These are phyloP conservation scores for Ustilago cynodontis DNA, from an alignment of 1,284 basidiomycete genomes.

Conservation along the genomic window DNA sequence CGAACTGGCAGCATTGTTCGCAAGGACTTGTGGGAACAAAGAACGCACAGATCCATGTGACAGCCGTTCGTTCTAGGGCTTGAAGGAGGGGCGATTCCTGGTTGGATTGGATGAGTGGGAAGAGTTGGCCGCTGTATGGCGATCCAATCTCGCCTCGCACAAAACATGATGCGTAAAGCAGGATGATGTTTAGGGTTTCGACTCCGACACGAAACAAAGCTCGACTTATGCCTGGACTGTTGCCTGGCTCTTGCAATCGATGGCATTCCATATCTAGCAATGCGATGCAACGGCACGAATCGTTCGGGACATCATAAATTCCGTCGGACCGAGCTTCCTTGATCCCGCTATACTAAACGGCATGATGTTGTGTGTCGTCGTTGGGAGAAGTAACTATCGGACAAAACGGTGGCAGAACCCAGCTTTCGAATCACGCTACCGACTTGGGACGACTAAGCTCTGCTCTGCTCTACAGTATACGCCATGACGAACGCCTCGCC, in stretches of 20 bases:
- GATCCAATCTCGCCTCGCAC: slow-evolving; percentile 19
- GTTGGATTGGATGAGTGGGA: slow-evolving; percentile 24
- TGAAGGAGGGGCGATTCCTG: slow-evolving; percentile 13
- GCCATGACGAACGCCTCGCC: not conserved
- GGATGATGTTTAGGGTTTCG: not conserved
- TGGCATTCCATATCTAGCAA: not conserved
- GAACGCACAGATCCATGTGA: not conserved
- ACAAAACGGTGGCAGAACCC: not conserved
- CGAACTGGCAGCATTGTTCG: slow-evolving; percentile 1
- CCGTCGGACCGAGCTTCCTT: not conserved
- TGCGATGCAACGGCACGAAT: not conserved
- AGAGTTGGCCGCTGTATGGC: slow-evolving; percentile 19
- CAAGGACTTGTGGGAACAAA: slow-evolving; percentile 16
- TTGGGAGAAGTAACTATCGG: not conserved
- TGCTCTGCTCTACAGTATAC: not conserved
- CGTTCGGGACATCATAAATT: not conserved
- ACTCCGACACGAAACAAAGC: slow-evolving; percentile 12
- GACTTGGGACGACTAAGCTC: not conserved
- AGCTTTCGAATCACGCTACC: not conserved
- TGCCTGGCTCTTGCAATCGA: not conserved
- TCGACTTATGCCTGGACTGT: not conserved
- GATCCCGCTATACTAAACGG: not conserved
- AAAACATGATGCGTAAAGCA: not conserved
- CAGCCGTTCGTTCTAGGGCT: not conserved
- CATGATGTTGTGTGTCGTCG: not conserved